Conservation (phyloP, 2,329 filamentous ascomycete species). For the Rhinocladiella similis region DNA sequence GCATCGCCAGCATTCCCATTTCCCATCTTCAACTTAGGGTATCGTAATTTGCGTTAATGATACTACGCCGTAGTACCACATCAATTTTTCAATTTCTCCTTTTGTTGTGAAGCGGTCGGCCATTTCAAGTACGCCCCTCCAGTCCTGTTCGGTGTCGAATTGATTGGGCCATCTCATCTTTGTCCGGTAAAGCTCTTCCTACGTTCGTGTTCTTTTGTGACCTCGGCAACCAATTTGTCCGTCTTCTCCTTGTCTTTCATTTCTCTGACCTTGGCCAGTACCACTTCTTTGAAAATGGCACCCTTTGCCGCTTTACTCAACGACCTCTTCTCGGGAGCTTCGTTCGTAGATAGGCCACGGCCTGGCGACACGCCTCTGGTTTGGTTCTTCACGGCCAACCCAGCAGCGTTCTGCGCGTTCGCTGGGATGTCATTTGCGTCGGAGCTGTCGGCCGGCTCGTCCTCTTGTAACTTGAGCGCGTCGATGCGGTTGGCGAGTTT, state of each 20-base stretch:
- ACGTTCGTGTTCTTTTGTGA: conserved; percentile 41
- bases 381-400: conserved; percentile 29
- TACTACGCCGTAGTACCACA: background rate
- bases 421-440: conserved; percentile 61
- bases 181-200: conserved; percentile 29
- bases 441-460: conserved; percentile 67
- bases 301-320: conserved; percentile 61
- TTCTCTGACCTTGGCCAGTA: conserved; percentile 88
- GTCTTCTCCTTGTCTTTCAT: conserved; percentile 84
- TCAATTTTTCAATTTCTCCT: too few relatives aligned
- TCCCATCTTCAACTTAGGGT: background rate
- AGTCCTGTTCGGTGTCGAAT: background rate
- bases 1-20: too few relatives aligned
- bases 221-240: conserved; percentile 64
- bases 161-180: background rate
- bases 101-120: too few relatives aligned
- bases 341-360: conserved; percentile 34
- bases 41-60: background rate
- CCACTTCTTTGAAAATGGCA: conserved; percentile 90
- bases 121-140: too few relatives aligned
- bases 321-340: conserved; percentile 44
- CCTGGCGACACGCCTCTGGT: conserved; percentile 30
- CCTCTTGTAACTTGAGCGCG: conserved; percentile 87
- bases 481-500: conserved; percentile 96
- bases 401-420: conserved; percentile 61